These are phyloP conservation scores for Geoglossum cookeanum DNA, from an alignment of 2,329 filamentous ascomycete genomes.

Conservation along the genomic window DNA sequence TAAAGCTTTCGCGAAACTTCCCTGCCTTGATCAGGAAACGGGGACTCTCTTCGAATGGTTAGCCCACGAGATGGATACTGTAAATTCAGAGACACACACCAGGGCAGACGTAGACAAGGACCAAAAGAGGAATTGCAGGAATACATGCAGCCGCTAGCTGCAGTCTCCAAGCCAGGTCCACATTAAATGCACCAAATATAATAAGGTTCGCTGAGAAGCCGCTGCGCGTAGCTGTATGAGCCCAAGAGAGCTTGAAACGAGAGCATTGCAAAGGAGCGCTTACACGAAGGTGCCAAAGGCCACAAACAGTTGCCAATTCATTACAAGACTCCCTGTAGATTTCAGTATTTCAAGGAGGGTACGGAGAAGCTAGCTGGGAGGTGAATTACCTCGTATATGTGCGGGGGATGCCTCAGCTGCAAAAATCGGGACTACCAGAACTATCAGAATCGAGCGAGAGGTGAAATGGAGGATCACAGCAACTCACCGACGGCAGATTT, in stretches of 20 bases:
- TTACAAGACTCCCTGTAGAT: conserved; percentile 9
- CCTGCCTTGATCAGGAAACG: too few species aligned
- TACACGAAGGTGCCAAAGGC: conserved; percentile 14
- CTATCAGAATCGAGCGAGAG: not conserved
- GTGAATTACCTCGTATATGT: conserved; percentile 17
- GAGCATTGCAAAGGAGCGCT: not conserved
- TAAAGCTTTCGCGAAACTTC: too few species aligned
- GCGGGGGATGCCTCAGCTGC: conserved; percentile 33
- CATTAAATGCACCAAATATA: not conserved
- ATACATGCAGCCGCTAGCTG: not conserved
- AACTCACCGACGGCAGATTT: not conserved
- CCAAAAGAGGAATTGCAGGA: not conserved
- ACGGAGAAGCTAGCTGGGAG: too few species aligned
- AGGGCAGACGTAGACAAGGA: not conserved
- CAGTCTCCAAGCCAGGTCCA: not conserved
- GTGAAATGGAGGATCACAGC: too few species aligned
- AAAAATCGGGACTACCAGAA: conserved; percentile 30
- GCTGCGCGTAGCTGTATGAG: too few species aligned
- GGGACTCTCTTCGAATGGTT: too few species aligned
- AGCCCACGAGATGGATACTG: too few species aligned
- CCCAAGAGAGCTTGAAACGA: too few species aligned
- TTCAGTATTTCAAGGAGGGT: too few species aligned
- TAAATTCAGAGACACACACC: too few species aligned
- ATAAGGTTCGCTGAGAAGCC: too few species aligned
- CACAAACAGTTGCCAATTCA: conserved; percentile 18